Conservation (phyloP, 2,329 filamentous ascomycete species). For the Phaeosphaeriaceae sp. region DNA sequence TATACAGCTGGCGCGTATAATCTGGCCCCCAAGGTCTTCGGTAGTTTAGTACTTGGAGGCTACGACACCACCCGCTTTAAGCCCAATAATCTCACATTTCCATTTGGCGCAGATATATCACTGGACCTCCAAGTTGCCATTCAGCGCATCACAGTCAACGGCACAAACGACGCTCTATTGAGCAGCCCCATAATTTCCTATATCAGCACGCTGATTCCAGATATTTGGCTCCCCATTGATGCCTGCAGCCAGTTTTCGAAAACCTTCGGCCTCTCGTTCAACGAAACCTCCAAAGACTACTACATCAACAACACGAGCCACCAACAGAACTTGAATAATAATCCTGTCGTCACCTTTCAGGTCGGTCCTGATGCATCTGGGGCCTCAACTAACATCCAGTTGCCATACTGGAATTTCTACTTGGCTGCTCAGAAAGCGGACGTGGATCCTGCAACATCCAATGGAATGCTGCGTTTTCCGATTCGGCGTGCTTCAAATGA, state of each 20-base stretch:
- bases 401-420: constrained; percentile 51
- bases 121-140: constrained; percentile 34
- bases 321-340: constrained; percentile 31
- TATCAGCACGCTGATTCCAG: constrained; percentile 47
- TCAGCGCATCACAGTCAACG: constrained; percentile 28
- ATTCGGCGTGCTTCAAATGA: constrained; percentile 47
- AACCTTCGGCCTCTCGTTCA: constrained; percentile 48
- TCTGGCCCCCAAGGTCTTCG: constrained; percentile 31
- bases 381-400: constrained; percentile 36
- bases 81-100: constrained; percentile 31
- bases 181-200: constrained; percentile 33
- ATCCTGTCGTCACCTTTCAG: constrained; percentile 44
- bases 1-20: constrained; percentile 51
- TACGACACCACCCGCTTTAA: constrained; percentile 45
- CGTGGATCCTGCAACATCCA: constrained; percentile 14
- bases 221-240: constrained; percentile 50
- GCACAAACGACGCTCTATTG: constrained; percentile 25
- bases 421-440: constrained; percentile 23
- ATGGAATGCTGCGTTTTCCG: constrained; percentile 46
- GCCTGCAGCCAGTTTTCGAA: constrained; percentile 44
- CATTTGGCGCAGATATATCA: constrained; percentile 35
- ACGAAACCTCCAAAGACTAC: constrained; percentile 44
- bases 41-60: constrained; percentile 48
- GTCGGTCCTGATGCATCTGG: constrained; percentile 32
- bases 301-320: constrained; percentile 48